Percentiles rank a stretch among this genome's conserved stretches.
phyloP scores from a whole-genome alignment of 805 yeast genomes.

The Scheffersomyces lignosus region DNA sequence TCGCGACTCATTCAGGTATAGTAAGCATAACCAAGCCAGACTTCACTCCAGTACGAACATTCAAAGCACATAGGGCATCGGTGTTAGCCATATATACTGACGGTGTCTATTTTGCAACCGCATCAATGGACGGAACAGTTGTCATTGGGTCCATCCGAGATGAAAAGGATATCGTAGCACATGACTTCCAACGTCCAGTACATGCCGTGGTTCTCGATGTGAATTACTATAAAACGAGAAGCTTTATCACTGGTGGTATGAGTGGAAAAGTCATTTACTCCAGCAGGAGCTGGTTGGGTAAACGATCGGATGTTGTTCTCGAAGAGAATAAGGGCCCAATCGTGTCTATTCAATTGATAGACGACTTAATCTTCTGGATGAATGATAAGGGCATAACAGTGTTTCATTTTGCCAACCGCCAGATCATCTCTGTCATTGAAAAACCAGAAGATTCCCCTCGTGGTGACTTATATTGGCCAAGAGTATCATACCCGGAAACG shows the following conservation, averaged over 20 bases:
- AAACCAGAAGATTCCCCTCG: constrained; percentile 58
- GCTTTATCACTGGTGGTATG: constrained; percentile 86
- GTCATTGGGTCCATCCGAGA: constrained; percentile 72
- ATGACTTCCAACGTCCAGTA: constrained; percentile 83
- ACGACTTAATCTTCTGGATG: constrained; percentile 76
- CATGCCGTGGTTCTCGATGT: constrained; percentile 83
- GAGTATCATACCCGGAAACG: constrained; percentile 62
- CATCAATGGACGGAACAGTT: constrained; percentile 92
- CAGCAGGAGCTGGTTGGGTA: constrained; percentile 84
- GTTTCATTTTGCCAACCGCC: constrained; percentile 55
- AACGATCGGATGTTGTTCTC: constrained; percentile 65
- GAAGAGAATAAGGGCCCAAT: constrained; percentile 69
- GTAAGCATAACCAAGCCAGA: constrained; percentile 66
- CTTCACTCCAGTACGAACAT: constrained; percentile 62
- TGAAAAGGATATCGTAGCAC: constrained; percentile 64
- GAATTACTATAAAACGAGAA: constrained; percentile 57
- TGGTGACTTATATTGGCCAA: constrained; percentile 84
- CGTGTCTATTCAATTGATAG: constrained; percentile 61
- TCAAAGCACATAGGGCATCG: constrained; percentile 85
- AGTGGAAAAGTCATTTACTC: constrained; percentile 79
- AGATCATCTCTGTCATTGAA: constrained; percentile 50
- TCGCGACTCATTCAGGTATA: constrained; percentile 89
- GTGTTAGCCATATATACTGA: constrained; percentile 72
- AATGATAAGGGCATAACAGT: constrained; percentile 77
- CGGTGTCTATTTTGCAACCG: constrained; percentile 76